Evolutionary conservation across 2,329 filamentous ascomycete species (phyloP).

Genomic region (Apiospora kogelbergensis): DNA sequence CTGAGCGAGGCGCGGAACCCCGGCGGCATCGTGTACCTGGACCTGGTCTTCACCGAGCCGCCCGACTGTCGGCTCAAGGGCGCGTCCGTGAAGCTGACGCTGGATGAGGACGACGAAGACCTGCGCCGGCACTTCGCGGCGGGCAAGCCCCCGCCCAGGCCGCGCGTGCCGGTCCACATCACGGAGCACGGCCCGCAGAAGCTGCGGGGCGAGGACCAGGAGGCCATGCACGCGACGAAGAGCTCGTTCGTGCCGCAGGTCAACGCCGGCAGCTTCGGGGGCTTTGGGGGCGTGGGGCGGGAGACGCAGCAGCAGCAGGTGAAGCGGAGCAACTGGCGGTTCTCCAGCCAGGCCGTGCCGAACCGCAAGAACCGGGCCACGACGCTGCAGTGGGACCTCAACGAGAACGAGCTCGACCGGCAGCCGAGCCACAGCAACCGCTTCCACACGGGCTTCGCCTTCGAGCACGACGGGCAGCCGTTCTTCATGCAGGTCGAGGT

Average conservation of each 20-base stretch:
- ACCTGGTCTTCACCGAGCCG: slow-evolving; percentile 26
- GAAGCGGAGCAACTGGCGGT: background rate
- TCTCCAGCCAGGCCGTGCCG: background rate
- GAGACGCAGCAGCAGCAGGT: slow-evolving; percentile 17
- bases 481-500: slow-evolving; percentile 32
- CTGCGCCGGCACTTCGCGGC: slow-evolving; percentile 14
- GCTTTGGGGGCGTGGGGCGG: slow-evolving; percentile 22
- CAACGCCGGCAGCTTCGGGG: slow-evolving; percentile 20
- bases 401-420: slow-evolving; percentile 28
- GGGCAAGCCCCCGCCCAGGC: background rate
- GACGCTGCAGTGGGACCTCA: slow-evolving; percentile 29
- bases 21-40: slow-evolving; percentile 29
- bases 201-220: slow-evolving; percentile 20
- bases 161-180: slow-evolving; percentile 23
- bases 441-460: slow-evolving; percentile 31
- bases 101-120: slow-evolving; percentile 26
- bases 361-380: slow-evolving; percentile 15
- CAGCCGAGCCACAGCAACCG: slow-evolving; percentile 25
- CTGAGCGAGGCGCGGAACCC: slow-evolving; percentile 19
- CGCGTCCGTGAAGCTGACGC: slow-evolving; percentile 24
- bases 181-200: slow-evolving; percentile 24
- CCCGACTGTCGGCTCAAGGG: slow-evolving; percentile 23
- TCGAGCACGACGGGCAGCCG: slow-evolving; percentile 28
- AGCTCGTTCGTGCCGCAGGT: slow-evolving; percentile 19
- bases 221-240: slow-evolving; percentile 13